Evolutionary conservation across 139 green algal genomes (phyloP).

Genomic region (Auxenochlorella pyrenoidosa): DNA sequence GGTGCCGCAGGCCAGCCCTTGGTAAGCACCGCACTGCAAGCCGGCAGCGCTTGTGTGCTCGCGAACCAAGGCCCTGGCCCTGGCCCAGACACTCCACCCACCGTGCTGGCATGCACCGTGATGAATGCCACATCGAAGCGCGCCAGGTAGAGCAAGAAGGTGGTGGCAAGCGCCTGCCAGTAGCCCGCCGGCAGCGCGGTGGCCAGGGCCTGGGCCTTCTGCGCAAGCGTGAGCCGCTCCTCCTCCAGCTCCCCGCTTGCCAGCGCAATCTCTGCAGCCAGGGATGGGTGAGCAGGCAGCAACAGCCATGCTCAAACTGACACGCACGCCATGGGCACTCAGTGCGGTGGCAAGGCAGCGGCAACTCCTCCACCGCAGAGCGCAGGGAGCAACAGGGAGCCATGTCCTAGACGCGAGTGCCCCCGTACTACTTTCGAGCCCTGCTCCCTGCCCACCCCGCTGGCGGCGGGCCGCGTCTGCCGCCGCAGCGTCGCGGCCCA

Average conservation of each 20-base stretch:
- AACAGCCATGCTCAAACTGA: not conserved
- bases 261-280: not conserved
- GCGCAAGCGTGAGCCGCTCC: not conserved
- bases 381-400: no score
- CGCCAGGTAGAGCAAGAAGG: conserved; percentile 82
- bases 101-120: conserved; percentile 73
- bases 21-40: not conserved
- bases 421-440: not conserved
- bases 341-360: no score
- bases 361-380: no score
- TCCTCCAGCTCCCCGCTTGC: conserved; percentile 12
- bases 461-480: not conserved
- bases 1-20: not conserved
- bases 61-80: not conserved
- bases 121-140: conserved; percentile 88
- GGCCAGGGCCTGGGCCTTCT: conserved; percentile 55
- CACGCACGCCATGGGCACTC: no score
- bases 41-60: no score
- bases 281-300: no score
- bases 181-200: conserved; percentile 76
- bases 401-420: no score
- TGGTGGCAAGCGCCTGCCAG: conserved; percentile 82
- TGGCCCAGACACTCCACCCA: conserved; percentile 21
- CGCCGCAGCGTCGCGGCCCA: not conserved
- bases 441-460: not conserved